Evolutionary conservation across 2,329 filamentous ascomycete genomes (phyloP).

Genomic region (Epichloe sp.): DNA sequence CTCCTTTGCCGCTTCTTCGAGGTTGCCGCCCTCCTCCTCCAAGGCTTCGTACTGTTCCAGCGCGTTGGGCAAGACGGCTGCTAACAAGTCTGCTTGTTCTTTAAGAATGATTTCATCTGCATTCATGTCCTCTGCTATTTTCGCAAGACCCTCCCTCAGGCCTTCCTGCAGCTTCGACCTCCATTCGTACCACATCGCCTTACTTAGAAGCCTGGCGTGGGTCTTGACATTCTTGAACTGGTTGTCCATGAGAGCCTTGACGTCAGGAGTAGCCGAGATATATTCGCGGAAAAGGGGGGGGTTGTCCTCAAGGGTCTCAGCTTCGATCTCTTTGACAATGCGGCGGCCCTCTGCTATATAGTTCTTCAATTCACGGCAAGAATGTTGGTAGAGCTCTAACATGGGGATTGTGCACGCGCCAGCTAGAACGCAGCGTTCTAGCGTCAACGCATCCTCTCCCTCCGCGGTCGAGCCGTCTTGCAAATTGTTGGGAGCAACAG

Average conservation of each 20-base stretch:
- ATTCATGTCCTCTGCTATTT: slow-evolving; percentile 64
- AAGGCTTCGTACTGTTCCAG: slow-evolving; percentile 47
- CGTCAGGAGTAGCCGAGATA: slow-evolving; percentile 67
- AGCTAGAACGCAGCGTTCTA: slow-evolving; percentile 74
- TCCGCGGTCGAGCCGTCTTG: slow-evolving; percentile 28
- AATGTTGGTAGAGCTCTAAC: slow-evolving; percentile 90
- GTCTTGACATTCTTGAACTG: slow-evolving; percentile 98
- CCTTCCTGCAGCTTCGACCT: slow-evolving; percentile 75
- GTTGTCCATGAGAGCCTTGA: slow-evolving; percentile 81
- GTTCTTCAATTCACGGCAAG: slow-evolving; percentile 87
- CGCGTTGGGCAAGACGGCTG: slow-evolving; percentile 53
- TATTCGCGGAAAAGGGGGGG: slow-evolving; percentile 92
- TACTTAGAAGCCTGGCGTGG: slow-evolving; percentile 77
- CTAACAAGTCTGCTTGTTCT: slow-evolving; percentile 56
- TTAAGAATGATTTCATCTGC: slow-evolving; percentile 54
- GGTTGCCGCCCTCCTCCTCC: slow-evolving; percentile 47
- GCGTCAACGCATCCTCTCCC: slow-evolving; percentile 38
- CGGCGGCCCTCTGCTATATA: slow-evolving; percentile 89
- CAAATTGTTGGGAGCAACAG: slow-evolving; percentile 46
- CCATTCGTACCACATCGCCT: slow-evolving; percentile 98
- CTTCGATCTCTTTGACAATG: slow-evolving; percentile 83
- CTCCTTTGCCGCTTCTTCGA: slow-evolving; percentile 61
- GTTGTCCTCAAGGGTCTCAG: slow-evolving; percentile 78
- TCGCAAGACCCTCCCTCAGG: slow-evolving; percentile 66
- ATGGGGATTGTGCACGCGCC: slow-evolving; percentile 86